Base-by-base conservation (phyloP, 2,329 filamentous ascomycete genomes). In the Ophiocordyceps sinensis region DNA sequence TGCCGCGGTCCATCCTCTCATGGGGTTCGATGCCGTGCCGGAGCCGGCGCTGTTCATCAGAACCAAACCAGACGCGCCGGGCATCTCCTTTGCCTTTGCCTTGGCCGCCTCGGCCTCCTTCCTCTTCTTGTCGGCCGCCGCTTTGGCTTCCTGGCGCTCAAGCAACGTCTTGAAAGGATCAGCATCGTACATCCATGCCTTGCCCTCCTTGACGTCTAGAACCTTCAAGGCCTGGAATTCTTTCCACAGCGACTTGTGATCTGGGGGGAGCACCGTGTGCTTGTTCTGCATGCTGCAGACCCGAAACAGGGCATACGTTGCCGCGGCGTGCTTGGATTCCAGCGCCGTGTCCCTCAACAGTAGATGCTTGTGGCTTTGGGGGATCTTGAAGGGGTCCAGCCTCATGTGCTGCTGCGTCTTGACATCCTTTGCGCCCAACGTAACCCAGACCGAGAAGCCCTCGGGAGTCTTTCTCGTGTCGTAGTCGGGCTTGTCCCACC, bases 231-330 rank as follows among this genome's bases (percentile, higher is more conserved):
- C 73, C 46, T 82, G 75, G 50, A 98, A 94, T 43, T 88, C 79
- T 57, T 93, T 94, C 91, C 91, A 98, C 35, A 95, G 66, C 48
- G 85, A 77, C 54, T 81, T 82, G 62, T 95, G 93, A 44, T 83
- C 84, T 0, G 91, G 91, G 21, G 91, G 91, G 48, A 98, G 71
- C 65, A 88, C 89, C 68, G 87, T 93, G 56, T 94, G 86, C 52
- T 95, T 77, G 57, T 96, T 96, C 62, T 88, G 87, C 79, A 93
- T 94, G 56, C 83, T 95, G 60, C 85, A 89, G 4, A 96, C 84
- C 39, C 91, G 75, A 57, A 91, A 96, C 9, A 98, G 71, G 3
- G 81, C 84, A 62, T 93, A 96, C 0, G 88, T 85, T 4, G 91
- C 91, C 9, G 88, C 87, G 49, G 93, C 91, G 65, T 98, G 89